These are phyloP conservation scores for Stagonosporopsis vannaccii DNA, from an alignment of 2,329 filamentous ascomycete species.

Conservation along the genomic window DNA sequence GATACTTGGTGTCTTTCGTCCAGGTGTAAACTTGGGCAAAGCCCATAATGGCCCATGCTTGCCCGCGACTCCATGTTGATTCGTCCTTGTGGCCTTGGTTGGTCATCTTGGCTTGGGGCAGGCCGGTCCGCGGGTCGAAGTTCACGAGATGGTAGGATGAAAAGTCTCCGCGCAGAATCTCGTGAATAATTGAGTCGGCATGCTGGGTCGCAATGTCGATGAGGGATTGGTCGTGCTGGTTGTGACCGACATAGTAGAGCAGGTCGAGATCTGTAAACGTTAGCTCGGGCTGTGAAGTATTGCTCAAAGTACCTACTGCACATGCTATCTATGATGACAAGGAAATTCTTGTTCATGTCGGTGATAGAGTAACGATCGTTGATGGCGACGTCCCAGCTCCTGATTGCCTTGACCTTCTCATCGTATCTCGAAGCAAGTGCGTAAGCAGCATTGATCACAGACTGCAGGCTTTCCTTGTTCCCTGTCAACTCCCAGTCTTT, in stretches of 20 bases:
- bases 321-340: constrained; percentile 56
- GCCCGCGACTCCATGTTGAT: constrained; percentile 58
- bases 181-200: constrained; percentile 46
- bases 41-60: constrained; percentile 59
- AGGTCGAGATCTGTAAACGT: constrained; percentile 47
- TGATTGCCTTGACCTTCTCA: constrained; percentile 52
- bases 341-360: constrained; percentile 46
- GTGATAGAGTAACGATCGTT: constrained; percentile 49
- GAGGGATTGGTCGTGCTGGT: constrained; percentile 37
- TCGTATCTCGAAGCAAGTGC: constrained; percentile 56
- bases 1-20: constrained; percentile 54
- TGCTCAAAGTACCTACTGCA: constrained; percentile 36
- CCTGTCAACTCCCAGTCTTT: constrained; percentile 58
- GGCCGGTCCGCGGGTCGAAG: constrained; percentile 54
- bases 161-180: constrained; percentile 46
- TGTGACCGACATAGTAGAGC: constrained; percentile 48
- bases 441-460: constrained; percentile 54
- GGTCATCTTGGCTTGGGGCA: constrained; percentile 56
- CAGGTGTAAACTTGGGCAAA: constrained; percentile 58
- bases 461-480: constrained; percentile 49
- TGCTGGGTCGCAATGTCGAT: constrained; percentile 50
- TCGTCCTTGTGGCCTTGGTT: constrained; percentile 57
- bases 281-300: background rate
- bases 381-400: constrained; percentile 58
- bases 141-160: constrained; percentile 56